Evolutionary conservation across 2,329 filamentous ascomycete species (phyloP), one percentile per base, ranked within the genome.

Genomic region (Hypocrella siamensis): DNA sequence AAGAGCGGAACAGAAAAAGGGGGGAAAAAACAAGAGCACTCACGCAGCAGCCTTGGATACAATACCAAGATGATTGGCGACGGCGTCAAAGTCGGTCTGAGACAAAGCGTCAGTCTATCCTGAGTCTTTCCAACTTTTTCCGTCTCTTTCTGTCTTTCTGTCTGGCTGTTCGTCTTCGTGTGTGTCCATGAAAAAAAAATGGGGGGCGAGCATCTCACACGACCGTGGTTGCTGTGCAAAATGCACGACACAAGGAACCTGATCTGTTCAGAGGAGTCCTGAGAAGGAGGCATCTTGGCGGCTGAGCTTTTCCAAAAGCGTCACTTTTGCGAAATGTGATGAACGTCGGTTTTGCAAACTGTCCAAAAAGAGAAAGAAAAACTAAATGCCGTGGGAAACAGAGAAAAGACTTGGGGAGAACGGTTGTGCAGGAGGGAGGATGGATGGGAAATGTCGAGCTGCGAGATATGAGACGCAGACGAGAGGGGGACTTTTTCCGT

Each of bases 21-120:
- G n/a, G n/a, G n/a, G n/a, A n/a, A n/a, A n/a, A n/a, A n/a, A n/a
- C n/a, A n/a, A n/a, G n/a, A n/a, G n/a, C n/a, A 67, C 76, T 63
- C 65, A 82, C 78, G 76, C 77, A 16, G 78, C 78, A 11, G 67
- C 75, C 52, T 78, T 79, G 50, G 56, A 61, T 21, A 75, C 61
- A 24, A 82, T 77, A 16, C 51, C 54, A 26, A 74, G 70, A 42
- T 80, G 75, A 12, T 61, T 55, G 9, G 73, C 72, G n/a, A 83
- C 78, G 30, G 63, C 60, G 5, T 52, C 54, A 41, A 79, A 82
- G 44, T 82, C 69, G 5, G 79, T 62, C 76, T 81, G 34, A 8
- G 4, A 6, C 19, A 17, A 25, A 27, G 25, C 14, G 7, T n/a
- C 7, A 7, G 10, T 27, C 11, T 15, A n/a, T 15, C 14, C 8